A percentile compares a stretch with the other conserved stretches of the same genome.
Conservation (phyloP, 2,329 filamentous ascomycete species). For the Diaporthe sp. region DNA sequence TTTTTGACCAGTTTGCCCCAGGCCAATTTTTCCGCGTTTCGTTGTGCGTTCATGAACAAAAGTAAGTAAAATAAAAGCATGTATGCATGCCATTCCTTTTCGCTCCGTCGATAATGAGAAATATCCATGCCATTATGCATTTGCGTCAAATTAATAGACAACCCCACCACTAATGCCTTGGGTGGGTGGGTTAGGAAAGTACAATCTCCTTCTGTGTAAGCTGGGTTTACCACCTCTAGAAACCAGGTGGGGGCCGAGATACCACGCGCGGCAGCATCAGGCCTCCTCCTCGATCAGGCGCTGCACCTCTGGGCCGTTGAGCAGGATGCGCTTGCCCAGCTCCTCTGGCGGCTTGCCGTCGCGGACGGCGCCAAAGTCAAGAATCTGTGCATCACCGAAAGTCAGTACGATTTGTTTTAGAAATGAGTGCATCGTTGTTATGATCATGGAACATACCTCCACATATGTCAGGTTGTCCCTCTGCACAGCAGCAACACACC, state of each 20-base stretch:
- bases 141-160: background rate
- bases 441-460: conserved; percentile 72
- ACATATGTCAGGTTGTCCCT: conserved; percentile 93
- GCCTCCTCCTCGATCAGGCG: conserved; percentile 59
- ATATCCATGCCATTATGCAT: conserved; percentile 9
- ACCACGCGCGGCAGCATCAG: conserved; percentile 31
- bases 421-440: background rate
- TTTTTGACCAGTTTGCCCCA: conserved; percentile 8
- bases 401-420: conserved; percentile 36
- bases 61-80: background rate
- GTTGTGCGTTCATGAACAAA: background rate
- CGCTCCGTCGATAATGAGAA: conserved; percentile 6
- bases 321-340: conserved; percentile 81
- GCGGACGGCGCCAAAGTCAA: conserved; percentile 94
- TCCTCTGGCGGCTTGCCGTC: conserved; percentile 84
- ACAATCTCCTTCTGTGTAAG: background rate
- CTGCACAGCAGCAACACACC: conserved; percentile 97
- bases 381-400: conserved; percentile 70
- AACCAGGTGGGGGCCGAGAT: background rate
- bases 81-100: background rate
- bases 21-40: background rate
- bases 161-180: background rate
- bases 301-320: conserved; percentile 67
- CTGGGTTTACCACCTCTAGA: background rate
- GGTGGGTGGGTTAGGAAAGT: background rate